Base-by-base conservation (phyloP, 257 asterid genomes). In the Primulina huaijiensis region DNA sequence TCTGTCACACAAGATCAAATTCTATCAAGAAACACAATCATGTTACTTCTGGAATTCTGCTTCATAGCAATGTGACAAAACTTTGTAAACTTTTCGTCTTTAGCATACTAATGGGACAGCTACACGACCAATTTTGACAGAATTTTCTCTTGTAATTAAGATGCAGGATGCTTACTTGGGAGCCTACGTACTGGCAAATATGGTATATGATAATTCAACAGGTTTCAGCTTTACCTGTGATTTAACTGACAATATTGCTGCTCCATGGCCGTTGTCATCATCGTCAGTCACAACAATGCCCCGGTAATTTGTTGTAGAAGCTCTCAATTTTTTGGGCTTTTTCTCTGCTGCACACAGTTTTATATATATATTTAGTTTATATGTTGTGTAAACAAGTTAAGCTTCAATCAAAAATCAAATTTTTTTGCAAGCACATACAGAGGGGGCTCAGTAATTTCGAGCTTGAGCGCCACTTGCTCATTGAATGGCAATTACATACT, bases 241-340 rank as follows among this genome's bases (percentile, higher is more conserved):
- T 73, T 79, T 94, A 74, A 86, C 85, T 38, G 97, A 94, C 83
- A 91, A 89, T 76, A 88, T 91, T 77, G 97, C 89, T 58, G 99
- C 99, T 73, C 99, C 97, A 59, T 94, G 99, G 98, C 99, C 99
- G n/a, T 94, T 95, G 20, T 94, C 96, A 17, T 91, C 98, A 23
- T 84, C 95, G 25, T 84, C 97, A 8, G 52, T 84, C 59, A 74
- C 99, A 60, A 83, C 99, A 31, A 74, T 89, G 25, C 60, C 96
- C 99, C 35, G 98, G 98, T 93, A 87, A 86, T 64, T 74, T 2
- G 62, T 55, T 60, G 27, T 61, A 23, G 34, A 62, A 21, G 27
- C 79, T 30, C 17, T 61, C 30, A 0, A 38, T 38, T 4, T 43
- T 14, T 43, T 43, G 55, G 55, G 19, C 0, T 4, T 14, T 43